phyloP scores from a whole-genome alignment of 2,329 filamentous ascomycete genomes.

The Neofusicoccum kwambonambiense region DNA sequence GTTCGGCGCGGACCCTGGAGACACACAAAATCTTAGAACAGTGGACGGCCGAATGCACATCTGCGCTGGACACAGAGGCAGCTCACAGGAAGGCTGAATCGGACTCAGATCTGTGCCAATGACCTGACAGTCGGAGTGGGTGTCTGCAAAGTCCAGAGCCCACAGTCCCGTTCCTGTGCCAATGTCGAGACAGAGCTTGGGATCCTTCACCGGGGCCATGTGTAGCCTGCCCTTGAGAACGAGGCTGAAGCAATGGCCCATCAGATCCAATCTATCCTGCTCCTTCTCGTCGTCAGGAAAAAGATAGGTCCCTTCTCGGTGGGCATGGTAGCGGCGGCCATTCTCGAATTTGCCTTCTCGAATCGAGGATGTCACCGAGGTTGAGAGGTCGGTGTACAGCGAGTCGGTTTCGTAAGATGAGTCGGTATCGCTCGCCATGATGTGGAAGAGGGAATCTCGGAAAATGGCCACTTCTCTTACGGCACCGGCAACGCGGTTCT shows the following conservation, averaged over 20 bases:
- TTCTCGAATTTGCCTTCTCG: background rate
- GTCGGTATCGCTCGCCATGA: background rate
- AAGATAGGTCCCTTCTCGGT: constrained; percentile 37
- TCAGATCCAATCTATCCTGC: constrained; percentile 36
- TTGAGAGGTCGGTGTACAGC: background rate
- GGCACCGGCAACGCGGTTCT: background rate
- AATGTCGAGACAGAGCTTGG: constrained; percentile 29
- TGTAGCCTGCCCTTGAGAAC: constrained; percentile 35
- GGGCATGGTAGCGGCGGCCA: constrained; percentile 35
- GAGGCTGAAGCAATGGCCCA: constrained; percentile 39
- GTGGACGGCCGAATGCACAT: background rate
- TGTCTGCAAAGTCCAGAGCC: constrained; percentile 34
- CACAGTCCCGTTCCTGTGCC: constrained; percentile 32
- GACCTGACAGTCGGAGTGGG: constrained; percentile 31
- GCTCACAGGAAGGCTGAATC: constrained; percentile 25
- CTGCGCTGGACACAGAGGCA: background rate
- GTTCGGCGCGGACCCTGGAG: constrained; percentile 30
- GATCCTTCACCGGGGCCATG: constrained; percentile 29
- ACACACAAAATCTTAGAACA: background rate
- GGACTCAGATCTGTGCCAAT: constrained; percentile 46
- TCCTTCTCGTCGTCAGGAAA: constrained; percentile 37
- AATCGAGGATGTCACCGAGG: constrained; percentile 5
- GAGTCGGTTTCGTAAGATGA: background rate
- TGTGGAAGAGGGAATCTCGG: background rate
- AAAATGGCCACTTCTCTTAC: no score